A percentile compares a stretch with the other conserved stretches of the same genome.
Evolutionary conservation across 2,329 filamentous ascomycete genomes (phyloP).

Genomic region (Stylonectria norvegica): DNA sequence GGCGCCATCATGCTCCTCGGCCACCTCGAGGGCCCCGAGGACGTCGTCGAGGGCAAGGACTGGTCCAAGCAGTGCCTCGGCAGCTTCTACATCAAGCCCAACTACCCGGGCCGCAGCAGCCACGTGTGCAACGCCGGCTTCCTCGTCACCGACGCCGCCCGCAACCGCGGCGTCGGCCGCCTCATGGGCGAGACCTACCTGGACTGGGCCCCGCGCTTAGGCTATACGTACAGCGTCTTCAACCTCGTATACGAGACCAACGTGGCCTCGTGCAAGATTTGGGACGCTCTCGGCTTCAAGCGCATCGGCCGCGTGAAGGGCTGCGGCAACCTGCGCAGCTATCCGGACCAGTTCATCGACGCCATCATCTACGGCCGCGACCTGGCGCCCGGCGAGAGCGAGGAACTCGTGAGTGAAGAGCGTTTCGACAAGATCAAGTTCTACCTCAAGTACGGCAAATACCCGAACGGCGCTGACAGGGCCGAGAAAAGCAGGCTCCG

Average conservation of each 20-base stretch:
- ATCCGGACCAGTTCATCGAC: conserved; percentile 66
- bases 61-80: conserved; percentile 81
- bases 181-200: conserved; percentile 75
- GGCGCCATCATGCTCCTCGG: conserved; percentile 84
- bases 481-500: conserved; percentile 93
- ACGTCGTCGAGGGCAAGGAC: conserved; percentile 58
- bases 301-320: conserved; percentile 79
- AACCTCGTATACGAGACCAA: conserved; percentile 94
- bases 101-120: conserved; percentile 86
- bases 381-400: conserved; percentile 56
- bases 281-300: conserved; percentile 91
- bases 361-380: conserved; percentile 76
- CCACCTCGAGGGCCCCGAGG: conserved; percentile 61
- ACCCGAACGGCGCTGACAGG: conserved; percentile 87
- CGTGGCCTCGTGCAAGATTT: conserved; percentile 83
- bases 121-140: conserved; percentile 87
- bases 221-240: conserved; percentile 90
- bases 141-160: conserved; percentile 68
- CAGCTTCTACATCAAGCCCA: conserved; percentile 92
- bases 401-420: conserved; percentile 88
- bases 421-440: conserved; percentile 98
- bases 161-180: conserved; percentile 70
- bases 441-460: conserved; percentile 92
- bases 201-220: conserved; percentile 74
- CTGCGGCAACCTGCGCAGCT: conserved; percentile 65